Percentiles rank a stretch among this genome's conserved stretches.
phyloP scores from a whole-genome alignment of 257 asterid species.

The Fraxinus excelsior region DNA sequence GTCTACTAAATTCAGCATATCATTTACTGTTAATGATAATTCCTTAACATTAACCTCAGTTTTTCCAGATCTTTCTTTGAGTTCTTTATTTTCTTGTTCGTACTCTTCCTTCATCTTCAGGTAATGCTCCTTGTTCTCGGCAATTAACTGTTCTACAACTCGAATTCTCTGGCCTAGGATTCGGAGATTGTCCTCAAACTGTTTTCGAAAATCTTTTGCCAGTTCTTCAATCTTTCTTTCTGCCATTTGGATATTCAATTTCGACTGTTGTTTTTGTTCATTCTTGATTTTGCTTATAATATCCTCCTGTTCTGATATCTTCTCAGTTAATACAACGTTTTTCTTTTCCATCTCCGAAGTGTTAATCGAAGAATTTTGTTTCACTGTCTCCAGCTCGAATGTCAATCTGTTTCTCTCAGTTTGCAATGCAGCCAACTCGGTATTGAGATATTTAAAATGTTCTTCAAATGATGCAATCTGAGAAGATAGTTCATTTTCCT shows the following conservation, averaged over 20 bases:
- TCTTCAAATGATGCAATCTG: background rate
- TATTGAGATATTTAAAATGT: background rate
- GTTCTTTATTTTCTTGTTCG: conserved; percentile 45
- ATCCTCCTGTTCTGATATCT: conserved; percentile 33
- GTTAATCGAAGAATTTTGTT: conserved; percentile 19
- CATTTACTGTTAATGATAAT: conserved; percentile 36
- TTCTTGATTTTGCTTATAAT: conserved; percentile 22
- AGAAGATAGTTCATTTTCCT: conserved; percentile 20
- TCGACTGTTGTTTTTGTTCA: conserved; percentile 41
- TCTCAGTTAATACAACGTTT: conserved; percentile 41
- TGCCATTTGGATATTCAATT: conserved; percentile 39
- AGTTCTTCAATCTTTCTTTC: conserved; percentile 69
- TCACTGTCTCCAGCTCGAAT: conserved; percentile 24
- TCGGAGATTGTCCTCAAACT: conserved; percentile 61
- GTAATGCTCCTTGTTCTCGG: conserved; percentile 71
- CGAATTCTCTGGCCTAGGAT: conserved; percentile 74
- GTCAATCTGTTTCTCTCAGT: conserved; percentile 23
- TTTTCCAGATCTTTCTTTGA: conserved; percentile 29
- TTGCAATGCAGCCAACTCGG: conserved; percentile 18
- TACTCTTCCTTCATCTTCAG: conserved; percentile 41
- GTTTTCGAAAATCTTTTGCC: conserved; percentile 68
- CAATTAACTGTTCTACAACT: conserved; percentile 82
- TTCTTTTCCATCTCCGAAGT: conserved; percentile 31
- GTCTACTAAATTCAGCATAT: conserved; percentile 50
- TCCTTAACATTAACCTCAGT: conserved; percentile 27